Evolutionary conservation across 148 eudicot species (phyloP).

Genomic region (Rhododendron molle): DNA sequence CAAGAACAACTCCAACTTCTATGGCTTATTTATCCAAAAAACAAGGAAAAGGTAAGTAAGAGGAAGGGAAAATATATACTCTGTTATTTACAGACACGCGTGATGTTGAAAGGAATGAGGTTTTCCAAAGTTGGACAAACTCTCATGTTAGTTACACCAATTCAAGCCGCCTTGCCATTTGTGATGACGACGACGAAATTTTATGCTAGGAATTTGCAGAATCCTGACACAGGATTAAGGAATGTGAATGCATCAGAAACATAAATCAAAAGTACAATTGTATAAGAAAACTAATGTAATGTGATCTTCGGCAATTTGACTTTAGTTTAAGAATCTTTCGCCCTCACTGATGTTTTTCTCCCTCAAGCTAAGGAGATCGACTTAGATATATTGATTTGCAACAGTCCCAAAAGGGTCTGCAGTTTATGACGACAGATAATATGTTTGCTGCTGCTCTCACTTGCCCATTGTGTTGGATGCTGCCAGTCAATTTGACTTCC

Average conservation of each 20-base stretch:
- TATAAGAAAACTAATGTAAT: not conserved
- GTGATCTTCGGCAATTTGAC: not conserved
- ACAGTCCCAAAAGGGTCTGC: not conserved
- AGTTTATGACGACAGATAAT: not conserved
- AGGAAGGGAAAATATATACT: not conserved
- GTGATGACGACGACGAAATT: not conserved
- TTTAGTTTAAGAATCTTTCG: not conserved
- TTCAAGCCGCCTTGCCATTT: not conserved
- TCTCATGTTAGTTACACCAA: not conserved
- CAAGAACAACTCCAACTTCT: not conserved
- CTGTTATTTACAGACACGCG: not conserved
- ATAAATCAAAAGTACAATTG: not conserved
- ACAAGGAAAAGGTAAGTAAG: not conserved
- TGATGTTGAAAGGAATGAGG: not conserved
- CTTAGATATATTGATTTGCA: not conserved
- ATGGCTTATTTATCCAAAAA: not conserved
- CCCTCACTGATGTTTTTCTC: not conserved
- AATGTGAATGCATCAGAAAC: not conserved
- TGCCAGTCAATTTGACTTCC: not conserved
- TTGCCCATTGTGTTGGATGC: not conserved
- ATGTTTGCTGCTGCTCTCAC: not conserved
- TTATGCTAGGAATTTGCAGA: not conserved
- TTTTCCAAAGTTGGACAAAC: not conserved
- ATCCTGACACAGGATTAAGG: not conserved
- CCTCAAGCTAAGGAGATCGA: not conserved